These are phyloP conservation scores for Quercus phellos DNA, from an alignment of 331 rosid genomes.

Conservation along the genomic window DNA sequence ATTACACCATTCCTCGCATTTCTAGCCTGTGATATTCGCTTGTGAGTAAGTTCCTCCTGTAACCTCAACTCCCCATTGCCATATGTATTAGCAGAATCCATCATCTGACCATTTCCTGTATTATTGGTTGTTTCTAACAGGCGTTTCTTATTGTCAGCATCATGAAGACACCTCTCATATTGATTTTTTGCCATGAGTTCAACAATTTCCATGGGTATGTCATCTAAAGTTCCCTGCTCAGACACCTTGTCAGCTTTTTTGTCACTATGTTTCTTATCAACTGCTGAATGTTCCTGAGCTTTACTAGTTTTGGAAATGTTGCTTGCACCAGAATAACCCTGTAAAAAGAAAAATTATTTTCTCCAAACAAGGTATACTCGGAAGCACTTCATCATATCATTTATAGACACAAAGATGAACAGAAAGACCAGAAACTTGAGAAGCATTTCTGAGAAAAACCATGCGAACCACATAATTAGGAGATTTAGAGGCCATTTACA, in stretches of 20 bases:
- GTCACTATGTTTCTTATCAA: constrained; percentile 35
- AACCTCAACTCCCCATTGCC: constrained; percentile 36
- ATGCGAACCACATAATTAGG: not conserved
- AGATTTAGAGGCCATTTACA: not conserved
- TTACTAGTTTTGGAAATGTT: constrained; percentile 37
- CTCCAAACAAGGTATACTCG: constrained; percentile 11
- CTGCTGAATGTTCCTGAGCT: constrained; percentile 35
- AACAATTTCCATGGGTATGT: constrained; percentile 89
- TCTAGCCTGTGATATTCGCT: constrained; percentile 41
- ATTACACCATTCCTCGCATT: constrained; percentile 34
- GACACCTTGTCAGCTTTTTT: constrained; percentile 38
- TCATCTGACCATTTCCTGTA: constrained; percentile 43
- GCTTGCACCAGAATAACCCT: constrained; percentile 54
- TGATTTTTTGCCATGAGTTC: constrained; percentile 90
- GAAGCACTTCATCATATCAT: not conserved
- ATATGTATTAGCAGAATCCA: constrained; percentile 24
- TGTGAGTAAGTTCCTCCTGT: constrained; percentile 34
- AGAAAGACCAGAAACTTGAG: not conserved
- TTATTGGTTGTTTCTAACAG: constrained; percentile 32
- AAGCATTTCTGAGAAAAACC: not conserved
- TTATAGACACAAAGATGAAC: not conserved
- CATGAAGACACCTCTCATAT: constrained; percentile 73
- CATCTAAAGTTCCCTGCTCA: constrained; percentile 62
- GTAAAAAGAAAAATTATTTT: constrained; percentile 26
- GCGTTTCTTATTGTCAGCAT: constrained; percentile 36